Evolutionary conservation across 2,329 filamentous ascomycete genomes (phyloP), one percentile per base, ranked within the genome.

Genomic region (Pochonia chlamydosporia): DNA sequence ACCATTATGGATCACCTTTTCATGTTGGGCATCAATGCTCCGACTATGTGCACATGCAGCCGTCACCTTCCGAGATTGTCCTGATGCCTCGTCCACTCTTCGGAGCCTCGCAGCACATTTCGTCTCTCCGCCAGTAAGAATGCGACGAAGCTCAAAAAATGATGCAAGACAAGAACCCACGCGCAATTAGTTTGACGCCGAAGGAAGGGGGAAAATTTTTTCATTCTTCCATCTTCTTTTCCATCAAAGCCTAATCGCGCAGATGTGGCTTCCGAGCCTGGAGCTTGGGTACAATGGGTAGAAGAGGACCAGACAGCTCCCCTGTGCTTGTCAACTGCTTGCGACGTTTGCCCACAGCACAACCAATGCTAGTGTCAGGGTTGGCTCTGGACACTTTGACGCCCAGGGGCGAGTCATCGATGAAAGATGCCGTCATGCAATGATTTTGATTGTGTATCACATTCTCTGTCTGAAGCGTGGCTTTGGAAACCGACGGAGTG

Each of bases 1-100:
- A 40, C 24, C 33, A 24, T 28, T 16, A 9, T 24, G 43, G 37
- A 28, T 41, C 46, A 35, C 20, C 14, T 33, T 55, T n/a, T n/a
- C n/a, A n/a, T n/a, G n/a, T n/a, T 50, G 51, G 51, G 53, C 53
- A 55, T 43, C 53, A 55, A 54, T 55, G 53, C 53, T 47, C 44
- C 41, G 9, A 40, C 33, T 24, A 18, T 36, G 11, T 11, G 36
- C 35, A 13, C 44, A 21, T n/a, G 30, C 30, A 20, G 46, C 41
- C 18, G 35, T 23, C 24, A 45, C 43, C 14, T 30, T 6, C 9
- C 16, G 35, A 13, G 23, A 16, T 14, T 16, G 35, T 13, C 8
- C 5, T 26, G 37, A 36, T 20, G n/a, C 28, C 16, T 44, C 21
- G 11, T 37, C 24, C n/a, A 11, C 11, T 20, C 30, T 14, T 9